A percentile compares a stretch with the other conserved stretches of the same genome.
Evolutionary conservation across 2,329 filamentous ascomycete species (phyloP).

Genomic region (Penicillium griseofulvum): DNA sequence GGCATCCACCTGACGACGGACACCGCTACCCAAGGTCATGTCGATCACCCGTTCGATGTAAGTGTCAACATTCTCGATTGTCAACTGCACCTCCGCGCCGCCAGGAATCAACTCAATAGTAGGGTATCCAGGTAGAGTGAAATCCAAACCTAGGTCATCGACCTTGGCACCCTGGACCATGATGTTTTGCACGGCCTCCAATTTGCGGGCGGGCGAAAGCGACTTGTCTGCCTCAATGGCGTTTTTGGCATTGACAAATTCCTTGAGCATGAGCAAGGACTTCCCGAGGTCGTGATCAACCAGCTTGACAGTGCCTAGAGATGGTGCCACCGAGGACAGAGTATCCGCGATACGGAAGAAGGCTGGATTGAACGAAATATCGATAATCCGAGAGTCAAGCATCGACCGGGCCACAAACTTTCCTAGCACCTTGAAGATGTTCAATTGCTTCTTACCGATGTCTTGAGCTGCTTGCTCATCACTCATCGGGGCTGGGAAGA

Average conservation of each 20-base stretch:
- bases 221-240: slow-evolving; percentile 69
- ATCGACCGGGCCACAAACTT: slow-evolving; percentile 98
- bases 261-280: slow-evolving; percentile 82
- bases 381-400: slow-evolving; percentile 97
- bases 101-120: slow-evolving; percentile 75
- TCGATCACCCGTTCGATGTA: slow-evolving; percentile 91
- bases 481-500: slow-evolving; percentile 90
- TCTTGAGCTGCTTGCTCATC: slow-evolving; percentile 70
- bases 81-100: slow-evolving; percentile 72
- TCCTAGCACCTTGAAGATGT: slow-evolving; percentile 87
- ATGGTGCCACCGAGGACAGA: slow-evolving; percentile 67
- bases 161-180: slow-evolving; percentile 72
- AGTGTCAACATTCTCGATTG: slow-evolving; percentile 82
- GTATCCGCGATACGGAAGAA: slow-evolving; percentile 92
- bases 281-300: slow-evolving; percentile 84
- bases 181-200: slow-evolving; percentile 65
- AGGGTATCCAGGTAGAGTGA: slow-evolving; percentile 89
- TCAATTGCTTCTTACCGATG: slow-evolving; percentile 80
- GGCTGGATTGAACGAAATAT: slow-evolving; percentile 93
- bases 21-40: slow-evolving; percentile 83
- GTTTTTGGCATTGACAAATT: slow-evolving; percentile 79
- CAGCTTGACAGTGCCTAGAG: slow-evolving; percentile 81
- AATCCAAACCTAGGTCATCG: slow-evolving; percentile 88
- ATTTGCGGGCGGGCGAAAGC: slow-evolving; percentile 68
- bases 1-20: slow-evolving; percentile 83